Evolutionary conservation across 768 basidiomycete genomes (phyloP).

Genomic region (Panaeolus cyanescens): DNA sequence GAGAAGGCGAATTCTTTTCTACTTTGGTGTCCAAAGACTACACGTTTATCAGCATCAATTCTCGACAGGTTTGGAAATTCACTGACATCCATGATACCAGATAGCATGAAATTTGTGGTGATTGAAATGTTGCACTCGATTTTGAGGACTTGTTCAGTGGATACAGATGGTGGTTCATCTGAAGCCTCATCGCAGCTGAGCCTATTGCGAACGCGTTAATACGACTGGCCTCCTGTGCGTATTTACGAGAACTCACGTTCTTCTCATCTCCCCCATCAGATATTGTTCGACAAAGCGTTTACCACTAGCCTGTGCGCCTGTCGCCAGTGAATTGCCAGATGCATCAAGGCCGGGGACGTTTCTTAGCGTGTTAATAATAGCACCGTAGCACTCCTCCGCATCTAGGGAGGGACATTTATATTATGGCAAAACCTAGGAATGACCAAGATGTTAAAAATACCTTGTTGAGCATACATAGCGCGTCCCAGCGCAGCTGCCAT

Average conservation of each 20-base stretch:
- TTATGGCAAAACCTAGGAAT: background rate
- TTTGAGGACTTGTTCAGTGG: constrained; percentile 78
- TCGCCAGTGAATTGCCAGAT: constrained; percentile 30
- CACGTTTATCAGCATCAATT: background rate
- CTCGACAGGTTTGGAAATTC: background rate
- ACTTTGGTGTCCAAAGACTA: constrained; percentile 88
- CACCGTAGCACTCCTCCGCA: constrained; percentile 88
- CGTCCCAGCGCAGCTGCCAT: constrained; percentile 36
- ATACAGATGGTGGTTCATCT: constrained; percentile 68
- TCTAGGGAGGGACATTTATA: constrained; percentile 39
- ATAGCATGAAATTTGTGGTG: constrained; percentile 85
- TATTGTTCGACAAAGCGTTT: constrained; percentile 79
- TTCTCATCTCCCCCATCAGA: constrained; percentile 75
- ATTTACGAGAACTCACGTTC: constrained; percentile 51
- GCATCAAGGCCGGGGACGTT: constrained; percentile 58
- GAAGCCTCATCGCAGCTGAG: constrained; percentile 81
- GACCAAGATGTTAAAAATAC: constrained; percentile 32
- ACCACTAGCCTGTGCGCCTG: constrained; percentile 25
- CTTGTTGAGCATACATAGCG: constrained; percentile 76
- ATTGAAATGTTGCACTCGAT: constrained; percentile 91
- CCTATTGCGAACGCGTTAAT: constrained; percentile 37
- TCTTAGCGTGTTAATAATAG: constrained; percentile 70
- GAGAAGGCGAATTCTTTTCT: constrained; percentile 78
- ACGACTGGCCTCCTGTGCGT: background rate
- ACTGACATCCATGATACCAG: constrained; percentile 78